Evolutionary conservation across 2,329 filamentous ascomycete species (phyloP), one percentile per base, ranked within the genome.

Genomic region (Fonsecaea nubica): DNA sequence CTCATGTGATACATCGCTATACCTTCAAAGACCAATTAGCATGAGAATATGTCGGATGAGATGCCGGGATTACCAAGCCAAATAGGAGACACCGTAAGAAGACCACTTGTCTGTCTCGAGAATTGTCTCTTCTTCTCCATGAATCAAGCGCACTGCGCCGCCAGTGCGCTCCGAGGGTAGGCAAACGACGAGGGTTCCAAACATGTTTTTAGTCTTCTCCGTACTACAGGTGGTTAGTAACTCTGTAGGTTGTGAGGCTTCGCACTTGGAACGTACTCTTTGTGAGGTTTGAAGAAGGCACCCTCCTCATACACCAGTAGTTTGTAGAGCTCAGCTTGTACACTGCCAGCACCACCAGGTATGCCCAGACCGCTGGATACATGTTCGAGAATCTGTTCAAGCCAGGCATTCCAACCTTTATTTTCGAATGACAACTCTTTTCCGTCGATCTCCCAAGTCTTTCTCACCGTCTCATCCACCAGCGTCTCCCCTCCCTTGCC

Each of bases 1-100:
- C 72, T 86, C 80, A 68, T 86, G 82, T 1, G 76, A 77, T 0
- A 86, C 82, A 65, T 87, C 83, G 0, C 82, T 81, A 72, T 66
- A 62, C 64, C 64, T 66, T 50, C 42, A 53, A 5, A 25, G 8
- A 32, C 52, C 42, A 36, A 48, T 63, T 56, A 66, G 64, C 45
- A 30, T 9, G 30, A 6, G 15, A 35, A 10, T 33, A 45, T 56
- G 10, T 53, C 45, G 9, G 50, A 25, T 21, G 42, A 30, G 10
- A 32, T 12, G 42, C 48, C 32, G 42, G 18, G 38, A 32, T 59
- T 84, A 87, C 85, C 80, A 81, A 45, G 71, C 71, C 18, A 67
- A 63, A 63, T 68, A 71, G 9, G 63, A 68, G 45, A 63, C 32
- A 15, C 63, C 72, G 55, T 75, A 79, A 1, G 67, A 69, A 0